A percentile compares a stretch with the other conserved stretches of the same genome.
phyloP scores from a whole-genome alignment of 2,329 filamentous ascomycete species.

The Dothideomycetes sp. region DNA sequence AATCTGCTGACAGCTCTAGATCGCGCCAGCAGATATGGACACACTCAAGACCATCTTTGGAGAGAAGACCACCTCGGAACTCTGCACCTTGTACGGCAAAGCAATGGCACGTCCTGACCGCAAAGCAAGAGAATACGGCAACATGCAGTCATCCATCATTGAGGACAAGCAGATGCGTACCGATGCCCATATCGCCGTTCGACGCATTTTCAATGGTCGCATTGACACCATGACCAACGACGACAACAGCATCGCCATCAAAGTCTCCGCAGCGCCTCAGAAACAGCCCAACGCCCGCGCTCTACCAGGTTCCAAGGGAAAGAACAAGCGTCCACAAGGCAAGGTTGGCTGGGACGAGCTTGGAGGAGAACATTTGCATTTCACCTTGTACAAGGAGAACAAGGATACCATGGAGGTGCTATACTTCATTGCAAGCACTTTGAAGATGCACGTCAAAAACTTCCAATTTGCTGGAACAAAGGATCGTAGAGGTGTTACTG shows the following conservation, averaged over 20 bases:
- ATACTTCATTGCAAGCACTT: slow-evolving; percentile 61
- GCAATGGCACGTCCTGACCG: slow-evolving; percentile 45
- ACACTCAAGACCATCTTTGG: slow-evolving; percentile 43
- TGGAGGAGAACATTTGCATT: slow-evolving; percentile 76
- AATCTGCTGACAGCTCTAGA: slow-evolving; percentile 16
- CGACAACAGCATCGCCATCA: slow-evolving; percentile 56
- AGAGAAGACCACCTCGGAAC: slow-evolving; percentile 37
- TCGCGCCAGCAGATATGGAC: slow-evolving; percentile 31
- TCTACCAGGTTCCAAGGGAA: slow-evolving; percentile 11
- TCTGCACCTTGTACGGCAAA: slow-evolving; percentile 47
- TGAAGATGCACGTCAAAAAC: slow-evolving; percentile 59
- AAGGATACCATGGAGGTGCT: slow-evolving; percentile 92
- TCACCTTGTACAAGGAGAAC: slow-evolving; percentile 92
- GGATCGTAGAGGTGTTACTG: slow-evolving; percentile 77
- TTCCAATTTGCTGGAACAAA: slow-evolving; percentile 85
- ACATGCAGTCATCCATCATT: slow-evolving; percentile 45
- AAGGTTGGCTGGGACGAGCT: slow-evolving; percentile 55
- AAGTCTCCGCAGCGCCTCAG: slow-evolving; percentile 28
- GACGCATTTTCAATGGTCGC: slow-evolving; percentile 68
- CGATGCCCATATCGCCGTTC: slow-evolving; percentile 56
- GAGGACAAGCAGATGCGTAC: slow-evolving; percentile 53
- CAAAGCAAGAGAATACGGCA: slow-evolving; percentile 48
- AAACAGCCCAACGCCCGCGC: slow-evolving; percentile 14
- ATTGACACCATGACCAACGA: slow-evolving; percentile 70
- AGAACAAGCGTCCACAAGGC: slow-evolving; percentile 24